phyloP scores from a whole-genome alignment of 225 moss, liverwort and hornwort genomes.

The Straminergon stramineum region DNA sequence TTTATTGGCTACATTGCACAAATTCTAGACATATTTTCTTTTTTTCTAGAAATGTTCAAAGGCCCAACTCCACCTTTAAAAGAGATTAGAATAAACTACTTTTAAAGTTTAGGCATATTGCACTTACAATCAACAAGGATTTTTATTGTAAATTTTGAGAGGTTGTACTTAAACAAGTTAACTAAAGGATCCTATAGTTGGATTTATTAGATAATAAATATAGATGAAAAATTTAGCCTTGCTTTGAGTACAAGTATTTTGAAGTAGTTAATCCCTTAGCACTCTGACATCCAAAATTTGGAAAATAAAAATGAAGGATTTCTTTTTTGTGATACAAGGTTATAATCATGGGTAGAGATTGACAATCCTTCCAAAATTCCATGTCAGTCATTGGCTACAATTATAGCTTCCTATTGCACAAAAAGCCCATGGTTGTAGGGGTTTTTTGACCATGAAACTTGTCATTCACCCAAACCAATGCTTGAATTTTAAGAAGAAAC shows the following conservation, averaged over 20 bases:
- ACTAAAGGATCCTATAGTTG: not conserved
- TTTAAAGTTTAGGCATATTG: not conserved
- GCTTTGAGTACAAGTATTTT: rapidly evolving
- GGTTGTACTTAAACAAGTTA: no score
- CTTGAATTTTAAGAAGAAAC: not conserved
- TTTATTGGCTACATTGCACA: not conserved
- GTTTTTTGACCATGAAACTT: rapidly evolving
- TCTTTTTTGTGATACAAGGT: rapidly evolving
- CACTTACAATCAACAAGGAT: rapidly evolving
- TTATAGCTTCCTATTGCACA: not conserved
- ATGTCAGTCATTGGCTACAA: rapidly evolving
- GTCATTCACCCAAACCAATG: not conserved
- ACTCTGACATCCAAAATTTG: rapidly evolving
- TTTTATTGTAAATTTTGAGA: not conserved
- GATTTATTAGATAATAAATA: not conserved
- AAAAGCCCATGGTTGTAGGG: not conserved
- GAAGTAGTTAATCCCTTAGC: not conserved
- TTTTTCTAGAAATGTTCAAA: not conserved
- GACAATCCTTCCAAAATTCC: not conserved
- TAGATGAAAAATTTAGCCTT: not conserved
- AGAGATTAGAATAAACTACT: not conserved
- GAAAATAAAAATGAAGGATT: rapidly evolving
- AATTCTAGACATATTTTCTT: no score
- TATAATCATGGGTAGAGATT: rapidly evolving
- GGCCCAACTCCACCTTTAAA: not conserved